Base-by-base conservation (phyloP, 306 rosid genomes). In the Castanea crenata region DNA sequence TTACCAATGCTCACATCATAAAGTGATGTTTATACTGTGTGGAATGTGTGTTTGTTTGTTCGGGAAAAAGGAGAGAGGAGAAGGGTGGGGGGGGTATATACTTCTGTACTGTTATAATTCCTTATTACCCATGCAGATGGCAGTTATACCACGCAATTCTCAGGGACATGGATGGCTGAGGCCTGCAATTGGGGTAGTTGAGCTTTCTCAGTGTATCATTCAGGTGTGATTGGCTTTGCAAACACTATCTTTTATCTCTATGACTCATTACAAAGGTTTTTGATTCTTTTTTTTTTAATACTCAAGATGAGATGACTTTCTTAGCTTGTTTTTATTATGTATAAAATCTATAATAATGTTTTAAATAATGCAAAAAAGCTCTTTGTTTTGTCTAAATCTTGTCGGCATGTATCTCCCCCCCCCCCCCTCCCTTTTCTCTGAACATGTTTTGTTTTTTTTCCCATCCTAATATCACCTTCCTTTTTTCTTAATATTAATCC, bases 141-240 rank as follows among this genome's bases (percentile, higher is more conserved):
- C 99, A 80, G 84, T 96, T 81, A 86, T 91, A 79, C 99, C 98
- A 62, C 92, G 97, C 74, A 96, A 88, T 71, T 88, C 94, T 84
- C 98, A 91, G 87, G 99, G 99, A 74, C 97, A 91, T 73, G 99
- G 99, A 67, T 96, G 99, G 98, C 89, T 96, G 88, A 92, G 99
- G 85, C 98, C 99, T 83, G 93, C 98, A n/a, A 85, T 88, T 73
- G 98, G 99, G 76, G 98, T 96, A 55, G 87, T 91, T 51, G 99
- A 96, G 85, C 98, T 96, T 80, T 93, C 97, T 76, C 99, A 96
- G 82, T 91, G 96, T 78, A 86, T 96, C 82, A 90, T 96, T 87
- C 99, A 96, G 97, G 99, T 96, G 79, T 86, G 69, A 25, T 49
- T 16, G 73, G 15, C n/a, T 27, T 23, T n/a, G 65, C 5, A 29